phyloP scores from a whole-genome alignment of 1,284 basidiomycete species.

The Filobasidium uniguttulatum region DNA sequence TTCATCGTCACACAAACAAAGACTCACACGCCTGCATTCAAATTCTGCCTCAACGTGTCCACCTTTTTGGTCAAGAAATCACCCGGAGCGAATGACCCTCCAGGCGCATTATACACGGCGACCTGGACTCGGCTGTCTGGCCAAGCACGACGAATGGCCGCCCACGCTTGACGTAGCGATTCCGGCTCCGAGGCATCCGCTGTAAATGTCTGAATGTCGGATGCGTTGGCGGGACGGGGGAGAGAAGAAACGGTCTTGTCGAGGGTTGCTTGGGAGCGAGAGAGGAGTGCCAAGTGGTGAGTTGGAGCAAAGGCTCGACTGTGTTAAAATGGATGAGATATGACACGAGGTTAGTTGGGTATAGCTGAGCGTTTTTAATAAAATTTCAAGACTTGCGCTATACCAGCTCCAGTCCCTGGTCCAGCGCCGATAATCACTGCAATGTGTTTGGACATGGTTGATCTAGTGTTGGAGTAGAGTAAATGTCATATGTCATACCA shows the following conservation, averaged over 20 bases:
- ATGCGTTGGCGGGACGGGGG: slow-evolving; percentile 20
- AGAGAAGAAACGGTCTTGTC: slow-evolving; percentile 19
- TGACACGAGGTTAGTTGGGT: not conserved
- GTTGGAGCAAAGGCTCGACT: slow-evolving; percentile 25
- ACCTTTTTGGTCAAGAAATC: slow-evolving; percentile 24
- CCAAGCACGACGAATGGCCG: slow-evolving; percentile 22
- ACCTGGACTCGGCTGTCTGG: slow-evolving; percentile 26
- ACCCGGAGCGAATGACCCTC: slow-evolving; percentile 20
- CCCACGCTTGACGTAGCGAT: slow-evolving; percentile 22
- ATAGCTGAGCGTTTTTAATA: not conserved
- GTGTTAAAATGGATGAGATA: not conserved
- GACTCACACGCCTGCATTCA: slow-evolving; percentile 25
- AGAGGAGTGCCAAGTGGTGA: slow-evolving; percentile 31
- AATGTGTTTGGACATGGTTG: not conserved
- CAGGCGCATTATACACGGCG: slow-evolving; percentile 27
- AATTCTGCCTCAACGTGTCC: slow-evolving; percentile 20
- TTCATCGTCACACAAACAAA: not conserved
- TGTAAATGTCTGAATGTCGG: slow-evolving; percentile 20
- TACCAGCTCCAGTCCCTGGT: slow-evolving; percentile 15
- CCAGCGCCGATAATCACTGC: slow-evolving; percentile 3
- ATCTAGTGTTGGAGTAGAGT: not conserved
- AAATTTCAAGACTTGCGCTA: slow-evolving; percentile 8
- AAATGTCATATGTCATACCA: no score
- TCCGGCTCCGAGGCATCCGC: slow-evolving; percentile 20
- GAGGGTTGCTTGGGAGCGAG: slow-evolving; percentile 19